A percentile compares a stretch with the other conserved stretches of the same genome.
phyloP scores from a whole-genome alignment of 768 basidiomycete species.

The Russula compacta region DNA sequence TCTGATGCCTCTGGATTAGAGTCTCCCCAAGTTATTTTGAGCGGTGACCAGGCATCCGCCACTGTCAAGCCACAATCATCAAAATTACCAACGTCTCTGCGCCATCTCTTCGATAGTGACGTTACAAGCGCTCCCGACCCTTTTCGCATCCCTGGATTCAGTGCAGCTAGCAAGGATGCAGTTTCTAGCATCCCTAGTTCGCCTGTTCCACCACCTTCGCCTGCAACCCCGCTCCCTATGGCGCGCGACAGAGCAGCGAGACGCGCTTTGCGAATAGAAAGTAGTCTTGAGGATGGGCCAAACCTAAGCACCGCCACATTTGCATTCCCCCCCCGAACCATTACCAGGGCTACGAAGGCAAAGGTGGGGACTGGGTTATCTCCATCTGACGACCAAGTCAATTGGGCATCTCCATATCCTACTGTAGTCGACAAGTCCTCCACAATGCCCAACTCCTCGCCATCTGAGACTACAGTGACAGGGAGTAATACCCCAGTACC shows the following conservation, averaged over 20 bases:
- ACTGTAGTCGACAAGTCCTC: neutral
- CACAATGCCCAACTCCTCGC: neutral
- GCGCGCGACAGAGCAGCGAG: conserved; percentile 27
- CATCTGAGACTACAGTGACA: neutral
- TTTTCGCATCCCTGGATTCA: conserved; percentile 35
- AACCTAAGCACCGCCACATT: conserved; percentile 43
- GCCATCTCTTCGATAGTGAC: conserved; percentile 66
- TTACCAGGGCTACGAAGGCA: conserved; percentile 22
- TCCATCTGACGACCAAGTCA: conserved; percentile 1
- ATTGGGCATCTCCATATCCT: neutral
- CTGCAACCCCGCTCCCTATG: conserved; percentile 31
- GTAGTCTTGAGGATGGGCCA: conserved; percentile 32
- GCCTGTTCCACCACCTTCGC: conserved; percentile 22
- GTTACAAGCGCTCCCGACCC: conserved; percentile 30
- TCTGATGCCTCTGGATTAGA: conserved; percentile 6
- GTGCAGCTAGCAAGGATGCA: conserved; percentile 12
- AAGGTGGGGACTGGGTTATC: neutral
- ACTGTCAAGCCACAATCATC: conserved; percentile 46
- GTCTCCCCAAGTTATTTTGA: neutral
- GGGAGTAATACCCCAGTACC: neutral
- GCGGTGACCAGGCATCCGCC: conserved; percentile 22
- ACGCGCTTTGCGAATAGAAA: conserved; percentile 27
- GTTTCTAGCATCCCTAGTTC: conserved; percentile 21
- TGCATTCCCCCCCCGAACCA: conserved; percentile 39
- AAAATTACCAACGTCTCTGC: conserved; percentile 66